These are phyloP conservation scores for Cercospora beticola DNA, from an alignment of 2,329 filamentous ascomycete species.

Conservation along the genomic window DNA sequence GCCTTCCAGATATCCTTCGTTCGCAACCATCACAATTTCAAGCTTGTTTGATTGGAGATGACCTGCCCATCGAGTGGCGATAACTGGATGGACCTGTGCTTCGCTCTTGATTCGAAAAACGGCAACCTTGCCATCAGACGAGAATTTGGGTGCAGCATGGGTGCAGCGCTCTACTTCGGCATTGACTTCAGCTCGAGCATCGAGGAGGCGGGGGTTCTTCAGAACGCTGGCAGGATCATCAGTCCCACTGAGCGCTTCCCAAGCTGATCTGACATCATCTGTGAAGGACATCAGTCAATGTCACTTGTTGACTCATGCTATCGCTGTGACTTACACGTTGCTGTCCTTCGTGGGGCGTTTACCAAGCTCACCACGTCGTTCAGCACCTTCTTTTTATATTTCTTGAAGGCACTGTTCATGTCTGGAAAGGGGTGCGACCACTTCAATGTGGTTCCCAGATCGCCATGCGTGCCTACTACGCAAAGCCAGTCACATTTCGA, in stretches of 20 bases:
- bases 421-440: slow-evolving; percentile 67
- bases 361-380: slow-evolving; percentile 64
- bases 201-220: slow-evolving; percentile 50
- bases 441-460: slow-evolving; percentile 63
- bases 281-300: not conserved
- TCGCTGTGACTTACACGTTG: slow-evolving; percentile 43
- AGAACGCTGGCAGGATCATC: slow-evolving; percentile 54
- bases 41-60: slow-evolving; percentile 59
- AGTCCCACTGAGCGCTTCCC: slow-evolving; percentile 57
- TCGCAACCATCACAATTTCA: slow-evolving; percentile 65
- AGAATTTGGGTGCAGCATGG: slow-evolving; percentile 64
- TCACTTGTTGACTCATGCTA: not conserved
- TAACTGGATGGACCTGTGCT: slow-evolving; percentile 65
- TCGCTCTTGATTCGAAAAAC: slow-evolving; percentile 61
- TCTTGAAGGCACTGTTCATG: slow-evolving; percentile 60
- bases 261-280: slow-evolving; percentile 59
- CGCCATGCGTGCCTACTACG: slow-evolving; percentile 61
- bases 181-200: slow-evolving; percentile 59
- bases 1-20: slow-evolving; percentile 62
- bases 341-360: slow-evolving; percentile 64
- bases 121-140: slow-evolving; percentile 60
- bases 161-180: slow-evolving; percentile 62
- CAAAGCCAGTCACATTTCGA: slow-evolving; percentile 61
- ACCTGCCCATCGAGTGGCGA: slow-evolving; percentile 66
- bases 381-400: slow-evolving; percentile 60